Evolutionary conservation across 2,329 filamentous ascomycete genomes (phyloP).

Genomic region (Didymella exigua): DNA sequence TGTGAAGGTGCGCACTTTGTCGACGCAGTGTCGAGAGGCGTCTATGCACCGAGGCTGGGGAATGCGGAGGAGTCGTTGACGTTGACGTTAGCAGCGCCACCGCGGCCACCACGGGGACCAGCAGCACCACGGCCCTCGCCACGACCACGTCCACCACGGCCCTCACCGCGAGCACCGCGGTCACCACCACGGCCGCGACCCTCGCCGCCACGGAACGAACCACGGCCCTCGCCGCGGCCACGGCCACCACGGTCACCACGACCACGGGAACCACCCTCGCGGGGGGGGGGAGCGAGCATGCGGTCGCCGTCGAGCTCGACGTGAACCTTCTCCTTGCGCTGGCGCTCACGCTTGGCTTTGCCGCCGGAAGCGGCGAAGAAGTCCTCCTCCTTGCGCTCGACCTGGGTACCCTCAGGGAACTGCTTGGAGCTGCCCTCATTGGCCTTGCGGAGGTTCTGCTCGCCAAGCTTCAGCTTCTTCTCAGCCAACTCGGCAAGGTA

Average conservation of each 20-base stretch:
- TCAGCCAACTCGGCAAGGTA: conserved; percentile 79
- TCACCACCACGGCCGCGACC: conserved; percentile 58
- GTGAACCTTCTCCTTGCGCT: conserved; percentile 89
- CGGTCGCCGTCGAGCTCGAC: conserved; percentile 83
- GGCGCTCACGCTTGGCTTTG: conserved; percentile 82
- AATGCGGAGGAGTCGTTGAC: conserved; percentile 58
- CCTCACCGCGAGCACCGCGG: conserved; percentile 53
- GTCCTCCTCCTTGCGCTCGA: conserved; percentile 63
- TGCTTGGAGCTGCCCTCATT: conserved; percentile 97
- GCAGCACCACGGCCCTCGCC: conserved; percentile 18
- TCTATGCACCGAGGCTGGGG: conserved; percentile 58
- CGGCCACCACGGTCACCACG: conserved; percentile 56
- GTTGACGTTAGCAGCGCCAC: conserved; percentile 45
- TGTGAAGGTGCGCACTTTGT: conserved; percentile 24
- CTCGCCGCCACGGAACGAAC: conserved; percentile 54
- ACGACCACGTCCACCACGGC: conserved; percentile 59
- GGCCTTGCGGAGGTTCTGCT: conserved; percentile 78
- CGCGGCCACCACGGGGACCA: background rate
- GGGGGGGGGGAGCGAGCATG: conserved; percentile 60
- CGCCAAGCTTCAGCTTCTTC: conserved; percentile 75
- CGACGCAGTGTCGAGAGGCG: conserved; percentile 28
- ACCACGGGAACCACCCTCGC: conserved; percentile 54
- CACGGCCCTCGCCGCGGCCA: conserved; percentile 59
- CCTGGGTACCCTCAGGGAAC: conserved; percentile 79
- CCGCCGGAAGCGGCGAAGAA: conserved; percentile 76